These are phyloP conservation scores for Tetratostichococcus sp. DNA, from an alignment of 139 green algal genomes.

Conservation along the genomic window DNA sequence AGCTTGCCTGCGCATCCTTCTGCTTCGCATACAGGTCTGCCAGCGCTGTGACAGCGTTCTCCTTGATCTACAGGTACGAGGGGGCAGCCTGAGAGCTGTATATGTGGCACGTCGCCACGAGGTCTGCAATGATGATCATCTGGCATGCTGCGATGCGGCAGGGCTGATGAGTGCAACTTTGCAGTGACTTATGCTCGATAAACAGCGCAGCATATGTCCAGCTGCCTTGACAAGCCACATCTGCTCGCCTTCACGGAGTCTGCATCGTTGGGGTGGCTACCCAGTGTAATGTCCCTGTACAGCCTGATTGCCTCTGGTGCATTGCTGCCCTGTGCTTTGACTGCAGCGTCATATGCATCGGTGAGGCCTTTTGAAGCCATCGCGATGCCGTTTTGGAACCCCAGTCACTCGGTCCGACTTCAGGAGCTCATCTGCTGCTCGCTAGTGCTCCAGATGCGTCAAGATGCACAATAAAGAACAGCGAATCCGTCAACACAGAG, in stretches of 20 bases:
- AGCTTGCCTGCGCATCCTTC: slow-evolving; percentile 43
- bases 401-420: too few species aligned
- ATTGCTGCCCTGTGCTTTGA: neutral
- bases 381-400: too few species aligned
- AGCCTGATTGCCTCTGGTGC: slow-evolving; percentile 2
- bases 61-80: slow-evolving; percentile 47
- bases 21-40: slow-evolving; percentile 67
- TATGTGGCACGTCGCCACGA: neutral
- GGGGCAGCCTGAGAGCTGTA: too few species aligned
- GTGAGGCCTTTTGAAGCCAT: neutral
- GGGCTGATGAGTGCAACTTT: too few species aligned
- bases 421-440: too few species aligned
- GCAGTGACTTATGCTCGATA: too few species aligned
- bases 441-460: too few species aligned
- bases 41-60: slow-evolving; percentile 48
- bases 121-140: too few species aligned
- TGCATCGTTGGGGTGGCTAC: slow-evolving; percentile 37
- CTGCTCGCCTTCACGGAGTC: slow-evolving; percentile 54
- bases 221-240: neutral
- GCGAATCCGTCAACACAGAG: too few species aligned
- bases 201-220: too few species aligned
- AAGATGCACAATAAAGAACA: too few species aligned
- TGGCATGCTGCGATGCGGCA: too few species aligned
- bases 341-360: neutral
- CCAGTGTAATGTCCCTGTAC: slow-evolving; percentile 39